Conservation (phyloP, 179 eudicot genomes). For the Beta corolliflora region DNA sequence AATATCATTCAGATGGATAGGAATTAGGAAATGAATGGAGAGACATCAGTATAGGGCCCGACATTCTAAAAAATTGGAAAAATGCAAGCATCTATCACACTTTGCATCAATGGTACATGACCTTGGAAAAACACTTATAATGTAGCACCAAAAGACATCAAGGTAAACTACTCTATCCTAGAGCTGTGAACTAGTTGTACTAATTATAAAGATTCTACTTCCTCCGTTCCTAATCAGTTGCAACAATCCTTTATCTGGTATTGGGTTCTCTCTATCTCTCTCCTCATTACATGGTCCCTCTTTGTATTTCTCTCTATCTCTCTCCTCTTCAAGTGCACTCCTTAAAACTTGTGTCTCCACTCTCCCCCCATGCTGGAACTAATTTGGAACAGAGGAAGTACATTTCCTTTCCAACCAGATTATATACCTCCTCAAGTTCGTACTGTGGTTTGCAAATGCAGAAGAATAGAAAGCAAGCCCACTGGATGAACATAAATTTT, state of each 20-base stretch:
- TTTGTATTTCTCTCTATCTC: too few relatives aligned
- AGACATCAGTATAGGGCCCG: neutral
- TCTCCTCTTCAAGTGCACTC: too few relatives aligned
- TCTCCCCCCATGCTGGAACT: too few relatives aligned
- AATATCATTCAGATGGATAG: neutral
- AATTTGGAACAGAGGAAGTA: too few relatives aligned
- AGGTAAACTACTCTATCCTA: neutral
- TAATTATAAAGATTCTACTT: neutral
- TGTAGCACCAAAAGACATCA: neutral
- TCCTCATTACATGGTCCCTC: too few relatives aligned
- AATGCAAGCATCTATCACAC: neutral
- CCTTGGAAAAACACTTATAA: neutral
- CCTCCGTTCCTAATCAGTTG: neutral
- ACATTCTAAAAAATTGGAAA: neutral
- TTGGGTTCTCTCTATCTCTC: too few relatives aligned
- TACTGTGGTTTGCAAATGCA: neutral
- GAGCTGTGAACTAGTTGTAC: neutral
- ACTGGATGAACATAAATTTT: neutral
- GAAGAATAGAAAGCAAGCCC: neutral
- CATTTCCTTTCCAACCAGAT: neutral
- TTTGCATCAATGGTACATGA: neutral
- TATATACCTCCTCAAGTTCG: neutral
- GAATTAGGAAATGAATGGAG: neutral
- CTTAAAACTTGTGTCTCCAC: too few relatives aligned
- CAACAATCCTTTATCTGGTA: too few relatives aligned